Evolutionary conservation across 2,329 filamentous ascomycete species (phyloP), one percentile per base, ranked within the genome.

Genomic region (Alternaria atra): DNA sequence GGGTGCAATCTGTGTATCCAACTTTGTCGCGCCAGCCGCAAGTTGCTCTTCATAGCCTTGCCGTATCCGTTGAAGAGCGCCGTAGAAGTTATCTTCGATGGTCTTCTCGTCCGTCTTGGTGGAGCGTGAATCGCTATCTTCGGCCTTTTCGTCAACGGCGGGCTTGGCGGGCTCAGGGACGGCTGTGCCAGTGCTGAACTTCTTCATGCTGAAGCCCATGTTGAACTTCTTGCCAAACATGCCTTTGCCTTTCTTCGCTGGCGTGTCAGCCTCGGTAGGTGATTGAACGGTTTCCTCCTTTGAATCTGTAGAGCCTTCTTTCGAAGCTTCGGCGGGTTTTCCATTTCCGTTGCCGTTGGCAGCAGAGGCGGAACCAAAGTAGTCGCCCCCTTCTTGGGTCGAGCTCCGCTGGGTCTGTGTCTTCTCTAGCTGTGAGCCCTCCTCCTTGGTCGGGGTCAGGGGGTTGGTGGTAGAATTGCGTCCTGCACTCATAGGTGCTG

Each of bases 181-280:
- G 1, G 85, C 83, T 2, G 89, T 90, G 15, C 92, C 87, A 2
- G 70, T 73, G 12, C 89, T 89, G 13, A 94, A 84, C 79, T 97
- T 97, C 83, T 96, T 97, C 72, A 90, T 90, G 68, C 90, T 89
- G 72, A 94, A 93, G 0, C 90, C 89, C 82, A 86, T 87, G 48
- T 91, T 89, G 78, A 97, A 94, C 71, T 92, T 92, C 81, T 94
- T 95, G 43, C 91, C 89, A 75, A 97, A 96, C 6, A 92, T 82
- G 52, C 83, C 80, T 56, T 84, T 89, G 67, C 87, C 86, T 60
- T 72, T 88, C 81, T 77, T 90, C 3, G 72, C 67, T 10, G 73
- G 72, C 1, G 75, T 73, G 30, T 74, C 73, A 20, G 67, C 60
- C 55, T 73, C 78, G 8, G 59, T 88, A 81, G 55, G 84, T 80